Evolutionary conservation across 495 filamentous ascomycete genomes (phyloP).

Genomic region (Staphylotrichum longicolle): DNA sequence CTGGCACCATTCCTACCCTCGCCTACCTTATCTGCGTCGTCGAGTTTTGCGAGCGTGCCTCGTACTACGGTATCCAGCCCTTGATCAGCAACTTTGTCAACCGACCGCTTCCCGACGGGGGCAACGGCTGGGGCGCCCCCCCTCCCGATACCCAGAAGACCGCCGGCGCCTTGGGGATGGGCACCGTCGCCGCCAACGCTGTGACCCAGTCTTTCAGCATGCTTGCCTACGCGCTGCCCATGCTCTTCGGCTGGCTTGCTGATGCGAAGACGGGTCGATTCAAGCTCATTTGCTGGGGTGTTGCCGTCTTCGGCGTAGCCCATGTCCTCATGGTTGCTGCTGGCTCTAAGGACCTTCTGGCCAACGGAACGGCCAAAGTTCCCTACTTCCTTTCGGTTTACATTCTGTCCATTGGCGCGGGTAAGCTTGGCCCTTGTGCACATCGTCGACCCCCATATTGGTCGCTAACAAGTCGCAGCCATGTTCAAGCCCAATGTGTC

Average conservation of each 20-base stretch:
- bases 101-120: slow-evolving; percentile 53
- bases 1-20: slow-evolving; percentile 51
- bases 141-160: slow-evolving; percentile 53
- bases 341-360: slow-evolving; percentile 59
- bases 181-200: slow-evolving; percentile 58
- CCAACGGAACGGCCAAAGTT: slow-evolving; percentile 51
- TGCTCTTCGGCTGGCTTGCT: slow-evolving; percentile 57
- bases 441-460: not conserved
- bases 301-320: slow-evolving; percentile 62
- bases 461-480: slow-evolving; percentile 25
- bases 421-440: slow-evolving; percentile 37
- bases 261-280: slow-evolving; percentile 60
- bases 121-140: slow-evolving; percentile 62
- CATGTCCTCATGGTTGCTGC: slow-evolving; percentile 62
- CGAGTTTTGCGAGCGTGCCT: slow-evolving; percentile 61
- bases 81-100: slow-evolving; percentile 61
- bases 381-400: slow-evolving; percentile 60
- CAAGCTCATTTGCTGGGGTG: slow-evolving; percentile 61
- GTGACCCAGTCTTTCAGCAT: slow-evolving; percentile 60
- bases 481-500: slow-evolving; percentile 67
- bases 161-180: slow-evolving; percentile 58
- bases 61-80: slow-evolving; percentile 57
- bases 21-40: slow-evolving; percentile 58
- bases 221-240: slow-evolving; percentile 57
- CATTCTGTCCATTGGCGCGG: slow-evolving; percentile 60